Base-by-base conservation (phyloP, 2,329 filamentous ascomycete genomes). In the Ophiocordyceps robertsii region DNA sequence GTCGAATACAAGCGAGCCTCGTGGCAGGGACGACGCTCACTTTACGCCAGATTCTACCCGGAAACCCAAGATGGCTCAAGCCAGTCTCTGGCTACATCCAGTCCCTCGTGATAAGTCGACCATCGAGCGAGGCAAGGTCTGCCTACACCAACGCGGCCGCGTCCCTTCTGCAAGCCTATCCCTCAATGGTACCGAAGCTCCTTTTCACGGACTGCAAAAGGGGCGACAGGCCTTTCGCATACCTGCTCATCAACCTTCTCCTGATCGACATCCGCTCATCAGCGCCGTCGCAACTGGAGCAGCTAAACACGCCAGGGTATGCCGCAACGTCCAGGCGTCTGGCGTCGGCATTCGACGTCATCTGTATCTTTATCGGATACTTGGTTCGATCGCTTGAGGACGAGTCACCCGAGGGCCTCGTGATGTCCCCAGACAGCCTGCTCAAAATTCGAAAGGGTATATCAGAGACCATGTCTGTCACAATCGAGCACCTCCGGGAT, bases 401-500 rank as follows among this genome's bases (percentile, higher is more conserved):
- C 9, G 63, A 68, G 13, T 57, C 56, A 4, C 47, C 54, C 6
- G 57, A 59, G 6, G 53, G 54, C 4, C 60, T 74, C 37, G 54
- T 65, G 30, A 69, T 79, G 61, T 58, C 72, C 1, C 71, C 77
- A 0, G 75, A 80, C 43, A 68, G 71, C 21, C 67, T 84, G 24
- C 62, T 84, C 13, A 77, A 75, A 50, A 60, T 84, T 6, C 70
- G 77, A 33, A 74, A 69, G 40, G 65, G 70, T 42, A 69, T 84
- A 40, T 67, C 72, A 1, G 80, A 84, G 52, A 77, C 79, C 4
- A 68, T 83, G 53, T 76, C 75, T 0, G 58, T 79, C 2, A 70
- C 72, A 0, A 69, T 80, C 45, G 80, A 84, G 58, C 80, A 78
- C 54, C 66, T 84, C 2, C 72, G 79, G 35, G 81, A 84, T 53